phyloP scores from a whole-genome alignment of 2,329 filamentous ascomycete species.

The Aspergillus versicolor region DNA sequence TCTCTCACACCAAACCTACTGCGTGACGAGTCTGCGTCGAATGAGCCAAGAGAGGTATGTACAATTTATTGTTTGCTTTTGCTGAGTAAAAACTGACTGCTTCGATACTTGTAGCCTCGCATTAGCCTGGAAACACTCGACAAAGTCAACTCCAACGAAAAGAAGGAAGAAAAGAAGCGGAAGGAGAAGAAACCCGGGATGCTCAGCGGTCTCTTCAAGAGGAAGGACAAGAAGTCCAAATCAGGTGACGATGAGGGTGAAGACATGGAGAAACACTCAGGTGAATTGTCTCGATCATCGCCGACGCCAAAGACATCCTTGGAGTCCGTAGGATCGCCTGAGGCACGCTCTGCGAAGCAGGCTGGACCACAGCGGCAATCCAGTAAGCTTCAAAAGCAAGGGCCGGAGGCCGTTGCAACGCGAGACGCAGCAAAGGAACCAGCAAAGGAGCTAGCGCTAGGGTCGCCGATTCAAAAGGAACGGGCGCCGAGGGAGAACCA shows the following conservation, averaged over 20 bases:
- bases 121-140: slow-evolving; percentile 75
- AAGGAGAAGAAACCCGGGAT: slow-evolving; percentile 71
- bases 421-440: slow-evolving; percentile 41
- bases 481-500: slow-evolving; percentile 19
- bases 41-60: slow-evolving; percentile 42
- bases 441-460: slow-evolving; percentile 27
- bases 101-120: slow-evolving; percentile 48
- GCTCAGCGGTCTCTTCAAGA: slow-evolving; percentile 68
- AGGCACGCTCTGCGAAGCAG: slow-evolving; percentile 32
- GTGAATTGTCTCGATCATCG: slow-evolving; percentile 53
- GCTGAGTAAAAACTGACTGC: slow-evolving; percentile 20
- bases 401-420: slow-evolving; percentile 46
- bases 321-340: slow-evolving; percentile 41
- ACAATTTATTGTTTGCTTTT: neutral
- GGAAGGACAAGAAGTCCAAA: slow-evolving; percentile 62
- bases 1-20: slow-evolving; percentile 90
- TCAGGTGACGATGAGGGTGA: slow-evolving; percentile 48
- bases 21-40: slow-evolving; percentile 66
- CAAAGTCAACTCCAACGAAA: slow-evolving; percentile 64
- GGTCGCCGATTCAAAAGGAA: slow-evolving; percentile 25
- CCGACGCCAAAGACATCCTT: slow-evolving; percentile 46
- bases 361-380: slow-evolving; percentile 54
- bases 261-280: slow-evolving; percentile 59
- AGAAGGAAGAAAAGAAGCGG: slow-evolving; percentile 74
- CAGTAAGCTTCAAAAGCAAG: slow-evolving; percentile 71